Base-by-base conservation (phyloP, 2,329 filamentous ascomycete genomes). In the Diaporthe sp. region DNA sequence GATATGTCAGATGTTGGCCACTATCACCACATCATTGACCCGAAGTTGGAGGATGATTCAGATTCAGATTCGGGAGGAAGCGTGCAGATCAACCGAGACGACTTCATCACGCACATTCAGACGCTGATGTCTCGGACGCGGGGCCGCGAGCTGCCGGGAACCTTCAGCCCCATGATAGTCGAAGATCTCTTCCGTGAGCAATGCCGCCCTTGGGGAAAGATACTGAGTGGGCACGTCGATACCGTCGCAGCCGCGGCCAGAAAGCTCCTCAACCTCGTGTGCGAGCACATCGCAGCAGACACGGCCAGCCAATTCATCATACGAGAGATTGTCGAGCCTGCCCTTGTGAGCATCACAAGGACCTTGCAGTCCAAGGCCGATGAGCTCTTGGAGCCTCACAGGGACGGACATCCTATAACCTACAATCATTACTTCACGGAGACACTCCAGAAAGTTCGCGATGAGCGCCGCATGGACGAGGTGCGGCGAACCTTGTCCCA, bases 351-450 rank as follows among this genome's bases (percentile, higher is more conserved):
- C 1, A 82, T 81, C 53, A 77, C 79, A 9, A 61, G 55, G 0
- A 3, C 77, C 0, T 79, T 87, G 0, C 72, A 79, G 3, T 58
- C 32, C 0, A 87, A 86, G 74, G 73, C 87, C 0, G 73, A 82
- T 0, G 85, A 87, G 66, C 76, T 88, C 0, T 77, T 87, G 0
- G 76, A 71, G 0, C 84, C 85, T 4, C 85, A 85, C 66, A 70
- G 75, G 4, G 59, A 50, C 1, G 19, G 47, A 15, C 86, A 89
- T 76, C 88, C 87, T 0, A 88, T 89, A 47, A 91, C 88, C 0
- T 91, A 91, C 75, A 89, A 90, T 53, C 80, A 85, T 22, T 81
- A 87, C 47, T 88, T 87, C 35, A 82, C 82, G 0, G 79, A 87
- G 19, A 80, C 77, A 0, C 78, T 88, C 1, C 80, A 84, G 39